phyloP scores from a whole-genome alignment of 1,284 basidiomycete species.

The Tranzscheliella williamsii region DNA sequence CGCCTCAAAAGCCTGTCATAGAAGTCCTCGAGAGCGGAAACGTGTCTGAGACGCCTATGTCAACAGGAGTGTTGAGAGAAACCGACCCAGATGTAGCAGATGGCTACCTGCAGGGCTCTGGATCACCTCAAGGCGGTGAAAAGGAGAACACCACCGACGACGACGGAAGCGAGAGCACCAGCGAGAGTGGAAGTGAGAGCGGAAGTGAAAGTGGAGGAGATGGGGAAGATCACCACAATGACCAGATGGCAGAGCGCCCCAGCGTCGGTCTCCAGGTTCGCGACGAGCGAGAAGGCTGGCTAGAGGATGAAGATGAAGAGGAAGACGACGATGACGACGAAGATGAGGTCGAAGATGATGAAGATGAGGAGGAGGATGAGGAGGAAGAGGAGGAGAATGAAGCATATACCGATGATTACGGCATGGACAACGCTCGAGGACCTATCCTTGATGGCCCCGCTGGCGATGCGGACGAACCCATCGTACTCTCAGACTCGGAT shows the following conservation, averaged over 20 bases:
- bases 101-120: too few species aligned
- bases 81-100: too few species aligned
- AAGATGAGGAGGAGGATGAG: background rate
- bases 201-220: background rate
- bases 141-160: too few species aligned
- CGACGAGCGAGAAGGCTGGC: background rate
- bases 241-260: too few species aligned
- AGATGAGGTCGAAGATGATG: constrained; percentile 6
- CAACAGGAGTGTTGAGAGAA: too few species aligned
- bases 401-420: constrained; percentile 6
- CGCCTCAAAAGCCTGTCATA: constrained; percentile 15
- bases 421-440: constrained; percentile 7
- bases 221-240: too few species aligned
- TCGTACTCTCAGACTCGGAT: constrained; percentile 37
- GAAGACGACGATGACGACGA: background rate
- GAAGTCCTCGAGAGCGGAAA: constrained; percentile 8
- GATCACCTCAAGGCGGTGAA: too few species aligned
- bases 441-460: constrained; percentile 17
- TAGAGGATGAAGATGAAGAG: background rate
- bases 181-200: too few species aligned
- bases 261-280: too few species aligned
- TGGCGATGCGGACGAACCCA: constrained; percentile 31
- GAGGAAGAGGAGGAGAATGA: constrained; percentile 2
- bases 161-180: too few species aligned
- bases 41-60: too few species aligned